Evolutionary conservation across 805 yeast genomes (phyloP).

Genomic region (Myxozyma kluyveri): DNA sequence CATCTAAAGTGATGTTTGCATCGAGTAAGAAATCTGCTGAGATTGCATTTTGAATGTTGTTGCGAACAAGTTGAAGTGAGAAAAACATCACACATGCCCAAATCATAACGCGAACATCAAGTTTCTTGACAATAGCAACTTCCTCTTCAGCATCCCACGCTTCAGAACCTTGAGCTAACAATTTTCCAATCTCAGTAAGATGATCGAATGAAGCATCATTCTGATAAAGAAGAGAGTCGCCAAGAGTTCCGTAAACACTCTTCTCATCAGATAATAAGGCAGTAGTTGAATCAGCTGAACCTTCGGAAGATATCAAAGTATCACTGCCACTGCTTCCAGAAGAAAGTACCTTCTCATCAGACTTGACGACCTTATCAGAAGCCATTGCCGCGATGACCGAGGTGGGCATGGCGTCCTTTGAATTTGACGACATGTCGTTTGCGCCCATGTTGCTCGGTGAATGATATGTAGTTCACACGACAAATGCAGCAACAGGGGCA

Average conservation of each 20-base stretch:
- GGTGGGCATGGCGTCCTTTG: too few species aligned
- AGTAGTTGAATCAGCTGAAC: neutral
- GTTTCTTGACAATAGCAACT: slow-evolving; percentile 45
- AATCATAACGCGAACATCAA: slow-evolving; percentile 53
- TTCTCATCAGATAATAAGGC: neutral
- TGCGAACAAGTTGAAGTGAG: slow-evolving; percentile 55
- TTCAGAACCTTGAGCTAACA: neutral
- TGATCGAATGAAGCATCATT: neutral
- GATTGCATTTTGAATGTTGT: slow-evolving; percentile 52
- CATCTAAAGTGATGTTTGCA: slow-evolving; percentile 40
- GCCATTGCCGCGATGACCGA: too few species aligned
- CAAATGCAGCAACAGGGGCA: too few species aligned
- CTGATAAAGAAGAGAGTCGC: neutral
- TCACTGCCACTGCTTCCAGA: too few species aligned
- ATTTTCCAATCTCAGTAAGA: neutral
- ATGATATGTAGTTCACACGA: too few species aligned
- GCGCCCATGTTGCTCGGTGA: too few species aligned
- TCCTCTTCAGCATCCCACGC: slow-evolving; percentile 56
- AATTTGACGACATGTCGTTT: too few species aligned
- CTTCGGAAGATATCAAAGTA: too few species aligned
- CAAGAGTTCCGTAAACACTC: neutral
- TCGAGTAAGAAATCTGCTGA: slow-evolving; percentile 55
- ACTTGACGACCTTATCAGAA: too few species aligned
- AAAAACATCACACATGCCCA: slow-evolving; percentile 58
- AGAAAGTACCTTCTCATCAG: too few species aligned